Evolutionary conservation across 192 early-diverging fungal species (phyloP).

Genomic region (Backusella mclennaniae): DNA sequence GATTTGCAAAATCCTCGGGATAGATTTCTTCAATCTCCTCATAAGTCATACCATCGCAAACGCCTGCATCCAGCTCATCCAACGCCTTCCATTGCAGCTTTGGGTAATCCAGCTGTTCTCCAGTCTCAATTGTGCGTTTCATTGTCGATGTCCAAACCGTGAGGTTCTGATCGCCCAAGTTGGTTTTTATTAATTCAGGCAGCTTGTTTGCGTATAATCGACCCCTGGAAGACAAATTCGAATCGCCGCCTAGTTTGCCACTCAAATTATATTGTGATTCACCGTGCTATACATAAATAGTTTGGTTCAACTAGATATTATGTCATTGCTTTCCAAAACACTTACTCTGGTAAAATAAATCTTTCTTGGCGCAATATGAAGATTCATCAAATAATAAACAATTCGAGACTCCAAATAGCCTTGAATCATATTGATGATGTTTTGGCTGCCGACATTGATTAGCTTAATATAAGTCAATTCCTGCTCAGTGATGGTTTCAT

Average conservation of each 20-base stretch:
- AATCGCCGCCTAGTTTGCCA: slow-evolving; percentile 95
- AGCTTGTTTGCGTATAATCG: slow-evolving; percentile 81
- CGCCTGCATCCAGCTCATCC: slow-evolving; percentile 96
- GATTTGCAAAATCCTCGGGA: slow-evolving; percentile 91
- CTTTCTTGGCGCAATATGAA: slow-evolving; percentile 92
- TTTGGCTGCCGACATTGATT: slow-evolving; percentile 89
- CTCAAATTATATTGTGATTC: slow-evolving; percentile 92
- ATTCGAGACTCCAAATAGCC: slow-evolving; percentile 96
- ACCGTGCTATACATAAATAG: slow-evolving; percentile 60
- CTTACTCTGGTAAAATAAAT: slow-evolving; percentile 85
- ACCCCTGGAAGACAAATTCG: slow-evolving; percentile 84
- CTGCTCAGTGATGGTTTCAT: slow-evolving; percentile 84
- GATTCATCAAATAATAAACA: slow-evolving; percentile 99
- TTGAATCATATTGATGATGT: slow-evolving; percentile 92
- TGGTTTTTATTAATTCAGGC: slow-evolving; percentile 75
- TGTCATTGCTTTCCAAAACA: not conserved
- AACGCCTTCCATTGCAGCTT: slow-evolving; percentile 97
- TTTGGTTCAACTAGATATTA: slow-evolving; percentile 14
- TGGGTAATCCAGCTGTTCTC: slow-evolving; percentile 73
- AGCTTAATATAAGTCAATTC: slow-evolving; percentile 88
- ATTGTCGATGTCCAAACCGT: slow-evolving; percentile 98
- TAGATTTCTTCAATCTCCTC: slow-evolving; percentile 94
- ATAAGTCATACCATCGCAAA: slow-evolving; percentile 99
- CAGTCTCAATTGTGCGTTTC: slow-evolving; percentile 91
- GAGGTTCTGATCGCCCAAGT: slow-evolving; percentile 72